Conservation (phyloP, 768 basidiomycete species). For the Panus rudis region DNA sequence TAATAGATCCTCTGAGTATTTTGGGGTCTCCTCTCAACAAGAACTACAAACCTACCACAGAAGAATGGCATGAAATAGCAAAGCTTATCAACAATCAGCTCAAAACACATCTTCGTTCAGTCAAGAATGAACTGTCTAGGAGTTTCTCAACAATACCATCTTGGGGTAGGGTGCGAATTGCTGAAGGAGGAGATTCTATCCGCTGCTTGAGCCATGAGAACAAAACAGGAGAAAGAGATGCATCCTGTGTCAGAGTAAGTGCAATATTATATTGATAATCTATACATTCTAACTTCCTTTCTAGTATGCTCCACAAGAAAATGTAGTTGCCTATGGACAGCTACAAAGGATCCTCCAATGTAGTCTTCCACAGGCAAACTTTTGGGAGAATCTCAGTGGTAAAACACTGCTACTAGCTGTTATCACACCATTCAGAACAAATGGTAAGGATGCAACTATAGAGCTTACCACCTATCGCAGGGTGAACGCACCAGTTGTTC, state of each 20-base stretch:
- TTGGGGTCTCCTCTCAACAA: not conserved
- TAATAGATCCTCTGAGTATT: conserved; percentile 2
- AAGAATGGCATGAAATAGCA: not conserved
- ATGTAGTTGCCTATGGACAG: not conserved
- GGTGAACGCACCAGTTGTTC: not conserved
- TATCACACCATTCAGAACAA: conserved; percentile 1
- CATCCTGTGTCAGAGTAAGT: conserved; percentile 1
- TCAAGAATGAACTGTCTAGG: not conserved
- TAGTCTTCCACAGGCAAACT: not conserved
- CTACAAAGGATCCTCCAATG: conserved; percentile 1
- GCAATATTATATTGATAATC: not conserved
- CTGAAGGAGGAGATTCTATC: conserved; percentile 1
- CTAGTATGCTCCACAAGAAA: not conserved
- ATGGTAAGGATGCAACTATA: not conserved
- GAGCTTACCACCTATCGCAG: not conserved
- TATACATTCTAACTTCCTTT: not conserved
- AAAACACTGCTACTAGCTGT: not conserved
- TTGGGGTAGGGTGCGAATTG: conserved; percentile 1
- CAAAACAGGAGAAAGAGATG: not conserved
- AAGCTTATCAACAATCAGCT: not conserved
- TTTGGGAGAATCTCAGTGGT: not conserved
- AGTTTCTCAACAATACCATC: not conserved
- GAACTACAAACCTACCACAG: not conserved
- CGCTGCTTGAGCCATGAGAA: not conserved
- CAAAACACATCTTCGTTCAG: not conserved